Conservation (phyloP, 129 eudicot genomes). For the Flaveria robusta region DNA sequence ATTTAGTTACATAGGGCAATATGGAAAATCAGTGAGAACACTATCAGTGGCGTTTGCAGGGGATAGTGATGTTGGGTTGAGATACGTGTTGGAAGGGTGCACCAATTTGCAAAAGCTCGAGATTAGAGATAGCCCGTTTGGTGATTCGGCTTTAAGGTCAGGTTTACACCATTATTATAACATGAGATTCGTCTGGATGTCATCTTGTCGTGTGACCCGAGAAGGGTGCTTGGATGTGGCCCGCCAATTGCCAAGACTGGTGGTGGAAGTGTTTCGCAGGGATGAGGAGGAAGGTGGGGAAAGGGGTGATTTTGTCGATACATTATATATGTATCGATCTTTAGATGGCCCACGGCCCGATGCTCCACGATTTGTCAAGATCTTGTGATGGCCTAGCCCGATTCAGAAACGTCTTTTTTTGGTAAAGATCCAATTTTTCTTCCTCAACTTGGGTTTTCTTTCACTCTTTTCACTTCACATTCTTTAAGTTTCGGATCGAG, state of each 20-base stretch:
- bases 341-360: slow-evolving; percentile 59
- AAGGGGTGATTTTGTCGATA: slow-evolving; percentile 44
- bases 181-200: slow-evolving; percentile 76
- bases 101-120: slow-evolving; percentile 63
- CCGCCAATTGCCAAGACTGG: slow-evolving; percentile 47
- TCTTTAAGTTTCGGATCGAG: background rate
- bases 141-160: slow-evolving; percentile 54
- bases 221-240: slow-evolving; percentile 53
- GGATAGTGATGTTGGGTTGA: slow-evolving; percentile 57
- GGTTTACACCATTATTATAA: slow-evolving; percentile 61
- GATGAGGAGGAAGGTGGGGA: slow-evolving; percentile 30
- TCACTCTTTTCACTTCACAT: slow-evolving; percentile 15
- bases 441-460: background rate
- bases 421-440: slow-evolving; percentile 3
- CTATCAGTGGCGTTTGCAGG: slow-evolving; percentile 70
- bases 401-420: background rate
- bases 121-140: slow-evolving; percentile 74
- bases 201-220: slow-evolving; percentile 53
- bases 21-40: slow-evolving; percentile 64
- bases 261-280: slow-evolving; percentile 54
- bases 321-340: slow-evolving; percentile 60
- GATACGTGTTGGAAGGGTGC: slow-evolving; percentile 64
- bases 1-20: slow-evolving; percentile 60
- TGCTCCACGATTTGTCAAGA: slow-evolving; percentile 49
- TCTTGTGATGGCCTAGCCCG: slow-evolving; percentile 35